Evolutionary conservation across 768 basidiomycete genomes (phyloP).

Genomic region (Collybia sp.): DNA sequence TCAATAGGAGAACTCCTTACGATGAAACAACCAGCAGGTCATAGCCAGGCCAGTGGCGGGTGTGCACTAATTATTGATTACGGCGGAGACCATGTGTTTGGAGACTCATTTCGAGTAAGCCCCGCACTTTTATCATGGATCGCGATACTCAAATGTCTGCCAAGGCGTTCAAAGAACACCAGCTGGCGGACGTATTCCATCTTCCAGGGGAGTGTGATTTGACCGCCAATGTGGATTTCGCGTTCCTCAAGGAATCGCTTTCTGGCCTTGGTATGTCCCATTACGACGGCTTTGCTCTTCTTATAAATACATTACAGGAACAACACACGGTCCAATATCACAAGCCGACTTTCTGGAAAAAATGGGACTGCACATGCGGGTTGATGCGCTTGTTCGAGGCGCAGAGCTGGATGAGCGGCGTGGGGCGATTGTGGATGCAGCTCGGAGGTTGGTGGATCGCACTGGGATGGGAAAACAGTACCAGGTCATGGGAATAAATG

Average conservation of each 20-base stretch:
- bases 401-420: conserved; percentile 46
- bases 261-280: conserved; percentile 51
- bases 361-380: conserved; percentile 71
- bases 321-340: conserved; percentile 60
- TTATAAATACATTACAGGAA: conserved; percentile 29
- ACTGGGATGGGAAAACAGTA: conserved; percentile 89
- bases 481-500: conserved; percentile 60
- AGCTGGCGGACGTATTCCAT: conserved; percentile 80
- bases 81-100: conserved; percentile 66
- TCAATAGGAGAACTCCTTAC: conserved; percentile 61
- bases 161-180: conserved; percentile 88
- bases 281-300: neutral
- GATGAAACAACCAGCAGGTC: neutral
- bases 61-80: conserved; percentile 89
- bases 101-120: conserved; percentile 78
- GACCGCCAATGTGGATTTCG: conserved; percentile 97
- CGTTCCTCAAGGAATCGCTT: conserved; percentile 78
- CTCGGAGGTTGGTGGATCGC: conserved; percentile 69
- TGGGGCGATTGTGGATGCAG: conserved; percentile 52
- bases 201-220: conserved; percentile 86
- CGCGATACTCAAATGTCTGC: neutral
- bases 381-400: conserved; percentile 52
- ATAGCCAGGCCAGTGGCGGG: conserved; percentile 27
- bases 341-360: conserved; percentile 76
- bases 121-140: neutral